phyloP scores from a whole-genome alignment of 2,329 filamentous ascomycete genomes.

The Xylariaceae sp. region DNA sequence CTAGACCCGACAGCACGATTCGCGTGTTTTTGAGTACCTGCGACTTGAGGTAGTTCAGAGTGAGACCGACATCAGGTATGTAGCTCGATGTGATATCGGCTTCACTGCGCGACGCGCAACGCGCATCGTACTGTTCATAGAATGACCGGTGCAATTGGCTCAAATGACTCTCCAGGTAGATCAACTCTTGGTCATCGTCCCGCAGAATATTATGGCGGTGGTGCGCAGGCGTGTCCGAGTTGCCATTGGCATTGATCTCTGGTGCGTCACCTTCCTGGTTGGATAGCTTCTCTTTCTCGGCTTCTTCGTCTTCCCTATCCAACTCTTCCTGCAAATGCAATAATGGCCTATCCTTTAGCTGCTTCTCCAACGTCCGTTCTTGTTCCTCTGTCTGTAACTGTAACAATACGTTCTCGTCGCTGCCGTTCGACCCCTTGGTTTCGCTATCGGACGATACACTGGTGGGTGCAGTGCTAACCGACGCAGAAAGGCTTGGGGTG shows the following conservation, averaged over 20 bases:
- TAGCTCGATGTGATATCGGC: conserved; percentile 41
- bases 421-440: conserved; percentile 23
- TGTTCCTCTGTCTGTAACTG: conserved; percentile 78
- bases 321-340: conserved; percentile 89
- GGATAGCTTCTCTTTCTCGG: conserved; percentile 45
- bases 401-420: conserved; percentile 43
- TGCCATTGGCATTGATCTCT: conserved; percentile 27
- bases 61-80: conserved; percentile 77
- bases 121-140: conserved; percentile 72
- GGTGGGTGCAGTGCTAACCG: conserved; percentile 7
- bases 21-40: conserved; percentile 68
- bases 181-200: conserved; percentile 81
- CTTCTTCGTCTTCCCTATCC: conserved; percentile 74
- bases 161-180: conserved; percentile 69
- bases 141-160: conserved; percentile 71
- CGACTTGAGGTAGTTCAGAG: conserved; percentile 79
- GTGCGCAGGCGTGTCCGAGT: conserved; percentile 35
- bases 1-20: conserved; percentile 85
- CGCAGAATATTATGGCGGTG: conserved; percentile 71
- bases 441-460: conserved; percentile 20
- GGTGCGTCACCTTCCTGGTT: conserved; percentile 40
- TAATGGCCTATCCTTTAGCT: conserved; percentile 81
- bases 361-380: conserved; percentile 79
- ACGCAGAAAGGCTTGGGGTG: conserved; percentile 22
- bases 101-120: conserved; percentile 43